Percentiles rank a stretch among this genome's conserved stretches.
phyloP scores from a whole-genome alignment of 2,329 filamentous ascomycete species.

The Dactylellina cionopaga region DNA sequence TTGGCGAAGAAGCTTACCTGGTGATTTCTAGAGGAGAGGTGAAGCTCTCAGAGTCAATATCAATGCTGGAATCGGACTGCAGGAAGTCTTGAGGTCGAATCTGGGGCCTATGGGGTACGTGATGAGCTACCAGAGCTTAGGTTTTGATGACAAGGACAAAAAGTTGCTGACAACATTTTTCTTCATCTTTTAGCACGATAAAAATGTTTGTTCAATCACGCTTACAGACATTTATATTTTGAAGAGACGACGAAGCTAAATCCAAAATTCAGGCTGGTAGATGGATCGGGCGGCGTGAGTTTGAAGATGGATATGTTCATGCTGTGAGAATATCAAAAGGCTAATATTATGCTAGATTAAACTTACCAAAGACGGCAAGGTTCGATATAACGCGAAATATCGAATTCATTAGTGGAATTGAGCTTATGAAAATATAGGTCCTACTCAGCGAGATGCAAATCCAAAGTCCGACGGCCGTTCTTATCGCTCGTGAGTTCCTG shows the following conservation, averaged over 20 bases:
- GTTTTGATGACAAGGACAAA: too few species aligned
- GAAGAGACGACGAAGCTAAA: conserved; percentile 18
- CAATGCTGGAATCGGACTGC: conserved; percentile 79
- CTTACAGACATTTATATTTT: neutral
- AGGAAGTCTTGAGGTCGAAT: conserved; percentile 96
- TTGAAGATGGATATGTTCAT: neutral
- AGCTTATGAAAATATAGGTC: conserved; percentile 32
- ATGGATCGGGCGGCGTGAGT: conserved; percentile 74
- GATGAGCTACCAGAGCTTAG: neutral
- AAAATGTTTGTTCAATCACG: conserved; percentile 55
- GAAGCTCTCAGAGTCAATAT: conserved; percentile 98
- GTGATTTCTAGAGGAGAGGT: conserved; percentile 81
- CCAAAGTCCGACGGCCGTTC: conserved; percentile 95
- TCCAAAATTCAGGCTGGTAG: conserved; percentile 68
- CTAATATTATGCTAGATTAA: conserved; percentile 75
- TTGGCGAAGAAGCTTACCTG: conserved; percentile 59
- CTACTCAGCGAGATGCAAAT: conserved; percentile 84
- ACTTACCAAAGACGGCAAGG: conserved; percentile 97
- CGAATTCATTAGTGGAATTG: conserved; percentile 65
- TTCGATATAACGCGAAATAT: conserved; percentile 66
- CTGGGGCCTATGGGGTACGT: conserved; percentile 79
- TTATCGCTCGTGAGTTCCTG: conserved; percentile 70
- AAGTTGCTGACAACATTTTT: conserved; percentile 11
- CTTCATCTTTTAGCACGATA: conserved; percentile 54
- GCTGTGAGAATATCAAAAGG: conserved; percentile 54